Conservation (phyloP, 2,329 filamentous ascomycete genomes). For the Penicillium concentricum region DNA sequence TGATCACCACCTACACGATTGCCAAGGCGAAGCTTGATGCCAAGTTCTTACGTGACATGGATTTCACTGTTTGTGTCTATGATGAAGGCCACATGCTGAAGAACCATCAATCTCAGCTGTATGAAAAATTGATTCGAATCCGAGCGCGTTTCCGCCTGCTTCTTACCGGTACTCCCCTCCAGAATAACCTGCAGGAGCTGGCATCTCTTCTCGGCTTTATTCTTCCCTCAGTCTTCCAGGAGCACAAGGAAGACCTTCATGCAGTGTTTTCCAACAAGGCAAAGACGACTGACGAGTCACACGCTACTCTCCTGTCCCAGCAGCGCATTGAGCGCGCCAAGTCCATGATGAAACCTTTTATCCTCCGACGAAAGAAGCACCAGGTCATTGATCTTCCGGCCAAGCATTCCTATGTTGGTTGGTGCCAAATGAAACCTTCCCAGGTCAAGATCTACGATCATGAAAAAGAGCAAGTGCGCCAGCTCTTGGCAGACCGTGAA, state of each 20-base stretch:
- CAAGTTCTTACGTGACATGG: slow-evolving; percentile 60
- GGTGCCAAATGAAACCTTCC: slow-evolving; percentile 71
- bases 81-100: slow-evolving; percentile 95
- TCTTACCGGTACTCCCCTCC: slow-evolving; percentile 85
- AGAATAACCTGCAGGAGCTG: slow-evolving; percentile 94
- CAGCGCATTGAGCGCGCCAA: slow-evolving; percentile 84
- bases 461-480: slow-evolving; percentile 62
- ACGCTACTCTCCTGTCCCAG: slow-evolving; percentile 79
- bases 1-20: slow-evolving; percentile 71
- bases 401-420: slow-evolving; percentile 75
- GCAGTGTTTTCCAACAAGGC: slow-evolving; percentile 91
- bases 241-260: slow-evolving; percentile 74
- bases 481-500: slow-evolving; percentile 60
- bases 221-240: slow-evolving; percentile 77
- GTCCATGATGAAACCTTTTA: slow-evolving; percentile 92
- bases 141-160: slow-evolving; percentile 80
- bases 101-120: slow-evolving; percentile 79
- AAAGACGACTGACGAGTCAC: slow-evolving; percentile 68
- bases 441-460: slow-evolving; percentile 74
- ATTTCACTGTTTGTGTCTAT: slow-evolving; percentile 67
- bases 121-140: slow-evolving; percentile 75
- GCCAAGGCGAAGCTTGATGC: slow-evolving; percentile 62
- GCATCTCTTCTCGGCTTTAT: slow-evolving; percentile 91
- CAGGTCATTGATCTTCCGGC: slow-evolving; percentile 84
- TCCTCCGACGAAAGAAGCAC: slow-evolving; percentile 87